Percentiles rank a stretch among this genome's conserved stretches.
These are phyloP conservation scores for Shiraia bambusicola DNA, from an alignment of 2,329 filamentous ascomycete genomes.

Conservation along the genomic window DNA sequence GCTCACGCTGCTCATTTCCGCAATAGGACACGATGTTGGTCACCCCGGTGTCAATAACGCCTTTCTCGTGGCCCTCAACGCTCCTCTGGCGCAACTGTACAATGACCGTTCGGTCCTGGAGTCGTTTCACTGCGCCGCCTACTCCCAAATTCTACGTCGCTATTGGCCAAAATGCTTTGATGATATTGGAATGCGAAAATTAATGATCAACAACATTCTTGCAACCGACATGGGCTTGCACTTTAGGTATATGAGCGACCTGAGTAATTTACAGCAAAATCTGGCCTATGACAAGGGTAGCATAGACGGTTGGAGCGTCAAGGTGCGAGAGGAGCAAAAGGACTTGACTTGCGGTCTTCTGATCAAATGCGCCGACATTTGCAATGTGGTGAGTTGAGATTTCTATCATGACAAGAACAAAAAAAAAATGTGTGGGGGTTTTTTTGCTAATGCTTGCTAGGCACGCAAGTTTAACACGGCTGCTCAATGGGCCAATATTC, in stretches of 20 bases:
- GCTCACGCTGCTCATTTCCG: conserved; percentile 84
- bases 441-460: conserved; percentile 48
- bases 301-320: conserved; percentile 73
- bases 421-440: not conserved
- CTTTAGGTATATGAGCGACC: conserved; percentile 91
- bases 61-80: conserved; percentile 87
- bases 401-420: too few species aligned
- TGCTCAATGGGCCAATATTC: conserved; percentile 83
- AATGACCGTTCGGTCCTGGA: conserved; percentile 96
- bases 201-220: conserved; percentile 97
- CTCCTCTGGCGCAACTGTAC: conserved; percentile 90
- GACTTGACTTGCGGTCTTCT: conserved; percentile 83
- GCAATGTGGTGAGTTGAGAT: conserved; percentile 90
- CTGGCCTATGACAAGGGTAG: conserved; percentile 64
- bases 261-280: conserved; percentile 78
- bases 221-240: conserved; percentile 97
- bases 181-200: conserved; percentile 74
- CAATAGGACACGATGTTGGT: conserved; percentile 97
- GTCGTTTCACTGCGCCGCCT: conserved; percentile 96
- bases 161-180: conserved; percentile 86
- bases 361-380: conserved; percentile 98
- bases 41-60: conserved; percentile 98
- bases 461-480: conserved; percentile 82
- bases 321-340: conserved; percentile 73
- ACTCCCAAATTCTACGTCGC: conserved; percentile 88